These are phyloP conservation scores for Dentipellis sp. DNA, from an alignment of 768 basidiomycete genomes.

Conservation along the genomic window DNA sequence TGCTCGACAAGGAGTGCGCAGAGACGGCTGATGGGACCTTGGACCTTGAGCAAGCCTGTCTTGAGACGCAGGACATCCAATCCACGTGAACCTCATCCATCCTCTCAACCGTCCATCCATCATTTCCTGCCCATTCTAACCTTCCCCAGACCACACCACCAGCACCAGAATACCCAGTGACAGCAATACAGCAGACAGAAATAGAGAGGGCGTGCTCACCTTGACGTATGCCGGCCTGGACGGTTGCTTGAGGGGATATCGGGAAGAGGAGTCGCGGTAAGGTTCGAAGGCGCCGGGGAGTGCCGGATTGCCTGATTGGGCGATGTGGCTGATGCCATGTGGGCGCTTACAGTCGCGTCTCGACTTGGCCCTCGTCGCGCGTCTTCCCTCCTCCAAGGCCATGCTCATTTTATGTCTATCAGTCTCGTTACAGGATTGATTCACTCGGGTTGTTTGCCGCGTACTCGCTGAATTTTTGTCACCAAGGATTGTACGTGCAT, in stretches of 20 bases:
- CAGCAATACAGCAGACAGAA: not conserved
- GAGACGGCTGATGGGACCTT: no score
- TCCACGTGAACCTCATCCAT: slow-evolving; percentile 10
- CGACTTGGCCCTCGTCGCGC: no score
- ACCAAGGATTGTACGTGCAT: no score
- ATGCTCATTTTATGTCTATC: no score
- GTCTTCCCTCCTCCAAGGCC: no score
- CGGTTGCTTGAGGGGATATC: not conserved
- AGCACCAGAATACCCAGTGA: not conserved
- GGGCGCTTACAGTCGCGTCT: no score
- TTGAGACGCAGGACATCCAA: not conserved
- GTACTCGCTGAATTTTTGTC: no score
- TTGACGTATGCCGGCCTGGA: slow-evolving; percentile 21
- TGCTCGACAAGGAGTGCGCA: not conserved
- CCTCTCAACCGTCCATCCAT: slow-evolving; percentile 1
- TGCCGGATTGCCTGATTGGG: no score
- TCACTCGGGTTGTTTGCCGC: no score
- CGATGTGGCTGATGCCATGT: no score
- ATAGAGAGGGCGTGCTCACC: slow-evolving; percentile 16
- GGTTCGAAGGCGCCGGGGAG: not conserved
- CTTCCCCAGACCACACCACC: not conserved
- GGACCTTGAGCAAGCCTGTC: no score
- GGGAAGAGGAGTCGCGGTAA: not conserved
- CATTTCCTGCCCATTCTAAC: slow-evolving; percentile 12
- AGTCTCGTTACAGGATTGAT: no score